These are phyloP conservation scores for Aspergillus sp. DNA, from an alignment of 2,329 filamentous ascomycete species.

Conservation along the genomic window DNA sequence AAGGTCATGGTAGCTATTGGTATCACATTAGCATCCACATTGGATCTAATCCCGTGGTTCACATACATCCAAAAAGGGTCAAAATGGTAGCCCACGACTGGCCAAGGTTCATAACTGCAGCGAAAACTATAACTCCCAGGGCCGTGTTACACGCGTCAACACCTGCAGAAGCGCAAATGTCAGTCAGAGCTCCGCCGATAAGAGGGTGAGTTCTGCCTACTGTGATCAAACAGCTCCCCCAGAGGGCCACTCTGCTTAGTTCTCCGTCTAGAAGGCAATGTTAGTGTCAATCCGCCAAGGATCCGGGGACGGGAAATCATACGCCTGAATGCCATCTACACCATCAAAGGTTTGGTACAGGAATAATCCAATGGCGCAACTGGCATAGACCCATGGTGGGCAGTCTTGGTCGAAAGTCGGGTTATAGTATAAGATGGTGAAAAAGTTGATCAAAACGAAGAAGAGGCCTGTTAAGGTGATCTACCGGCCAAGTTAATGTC, in stretches of 20 bases:
- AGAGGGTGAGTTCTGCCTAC: slow-evolving; percentile 41
- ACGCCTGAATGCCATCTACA: slow-evolving; percentile 92
- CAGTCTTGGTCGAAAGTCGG: slow-evolving; percentile 93
- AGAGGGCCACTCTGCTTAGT: slow-evolving; percentile 90
- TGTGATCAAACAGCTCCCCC: slow-evolving; percentile 96
- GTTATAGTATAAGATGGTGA: slow-evolving; percentile 93
- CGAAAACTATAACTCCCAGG: slow-evolving; percentile 90
- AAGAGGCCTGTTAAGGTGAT: slow-evolving; percentile 89
- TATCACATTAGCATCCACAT: background rate
- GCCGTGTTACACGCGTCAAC: slow-evolving; percentile 96
- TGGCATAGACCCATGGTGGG: slow-evolving; percentile 90
- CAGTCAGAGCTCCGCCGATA: background rate
- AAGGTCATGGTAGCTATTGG: slow-evolving; percentile 79
- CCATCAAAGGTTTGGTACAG: slow-evolving; percentile 98
- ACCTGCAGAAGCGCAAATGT: slow-evolving; percentile 35
- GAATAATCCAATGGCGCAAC: slow-evolving; percentile 86
- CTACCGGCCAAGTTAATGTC: slow-evolving; percentile 33
- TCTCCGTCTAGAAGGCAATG: slow-evolving; percentile 59
- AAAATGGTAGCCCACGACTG: slow-evolving; percentile 87
- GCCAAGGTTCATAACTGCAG: slow-evolving; percentile 87
- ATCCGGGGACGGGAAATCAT: slow-evolving; percentile 37
- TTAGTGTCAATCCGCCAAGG: slow-evolving; percentile 9
- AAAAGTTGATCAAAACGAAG: slow-evolving; percentile 84
- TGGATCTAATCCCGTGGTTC: background rate
- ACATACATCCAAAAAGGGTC: slow-evolving; percentile 75